Evolutionary conservation across 768 basidiomycete species (phyloP).

Genomic region (Pisolithus microcarpus): DNA sequence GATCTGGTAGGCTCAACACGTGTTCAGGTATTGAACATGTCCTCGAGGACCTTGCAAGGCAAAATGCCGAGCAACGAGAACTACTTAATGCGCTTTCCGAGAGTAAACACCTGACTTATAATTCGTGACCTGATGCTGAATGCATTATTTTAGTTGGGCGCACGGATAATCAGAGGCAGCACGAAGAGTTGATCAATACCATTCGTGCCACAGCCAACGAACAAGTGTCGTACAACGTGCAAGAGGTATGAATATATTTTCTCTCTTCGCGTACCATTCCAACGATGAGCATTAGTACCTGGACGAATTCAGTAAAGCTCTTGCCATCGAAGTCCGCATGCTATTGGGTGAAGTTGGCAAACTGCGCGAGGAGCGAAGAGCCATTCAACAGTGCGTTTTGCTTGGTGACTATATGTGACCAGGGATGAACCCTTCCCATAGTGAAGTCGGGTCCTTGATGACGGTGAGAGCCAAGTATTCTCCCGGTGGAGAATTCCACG

Average conservation of each 20-base stretch:
- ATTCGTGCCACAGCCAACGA: slow-evolving; percentile 66
- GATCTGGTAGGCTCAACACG: slow-evolving; percentile 8
- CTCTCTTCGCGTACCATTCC: slow-evolving; percentile 1
- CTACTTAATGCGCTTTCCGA: slow-evolving; percentile 43
- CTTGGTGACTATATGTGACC: not conserved
- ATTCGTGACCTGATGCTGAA: not conserved
- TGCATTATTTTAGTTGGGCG: not conserved
- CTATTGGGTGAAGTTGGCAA: slow-evolving; percentile 79
- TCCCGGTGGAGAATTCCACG: too few species aligned
- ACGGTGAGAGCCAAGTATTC: too few species aligned
- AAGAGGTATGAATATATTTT: slow-evolving; percentile 47
- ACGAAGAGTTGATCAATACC: slow-evolving; percentile 58
- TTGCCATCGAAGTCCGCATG: slow-evolving; percentile 79
- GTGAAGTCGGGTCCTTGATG: too few species aligned
- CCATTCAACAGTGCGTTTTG: slow-evolving; percentile 63
- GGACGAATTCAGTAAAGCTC: slow-evolving; percentile 80
- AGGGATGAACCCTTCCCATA: too few species aligned
- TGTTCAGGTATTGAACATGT: slow-evolving; percentile 50
- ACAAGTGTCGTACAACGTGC: slow-evolving; percentile 78
- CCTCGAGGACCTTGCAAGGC: slow-evolving; percentile 49
- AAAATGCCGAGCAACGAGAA: slow-evolving; percentile 55
- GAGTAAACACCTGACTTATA: slow-evolving; percentile 27
- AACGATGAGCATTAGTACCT: slow-evolving; percentile 50
- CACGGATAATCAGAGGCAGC: slow-evolving; percentile 46
- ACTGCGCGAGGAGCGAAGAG: slow-evolving; percentile 70